These are phyloP conservation scores for Eucalyptus cloeziana DNA, from an alignment of 345 rosid genomes.

Conservation along the genomic window DNA sequence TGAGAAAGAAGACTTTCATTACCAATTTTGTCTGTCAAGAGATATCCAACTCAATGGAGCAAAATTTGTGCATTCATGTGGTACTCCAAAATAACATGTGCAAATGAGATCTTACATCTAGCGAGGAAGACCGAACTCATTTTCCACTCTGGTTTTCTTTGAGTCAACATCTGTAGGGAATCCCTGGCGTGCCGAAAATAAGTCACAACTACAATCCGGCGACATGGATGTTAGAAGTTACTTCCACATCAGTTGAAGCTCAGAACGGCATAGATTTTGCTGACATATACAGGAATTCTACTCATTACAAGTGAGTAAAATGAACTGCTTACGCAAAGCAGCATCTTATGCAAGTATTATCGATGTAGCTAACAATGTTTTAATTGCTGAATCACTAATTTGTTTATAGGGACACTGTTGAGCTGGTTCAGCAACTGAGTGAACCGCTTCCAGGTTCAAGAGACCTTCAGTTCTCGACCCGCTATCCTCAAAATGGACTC, in stretches of 20 bases:
- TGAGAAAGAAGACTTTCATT: not conserved
- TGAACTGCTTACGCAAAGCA: not conserved
- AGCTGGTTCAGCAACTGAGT: constrained; percentile 33
- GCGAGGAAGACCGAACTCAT: not conserved
- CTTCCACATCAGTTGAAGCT: constrained; percentile 45
- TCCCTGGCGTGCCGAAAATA: constrained; percentile 52
- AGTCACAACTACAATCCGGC: constrained; percentile 66
- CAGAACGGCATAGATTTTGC: constrained; percentile 55
- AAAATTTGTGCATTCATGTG: not conserved
- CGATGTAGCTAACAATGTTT: not conserved
- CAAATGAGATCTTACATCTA: not conserved
- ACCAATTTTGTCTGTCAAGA: not conserved
- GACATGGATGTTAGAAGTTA: constrained; percentile 75
- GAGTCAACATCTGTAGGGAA: constrained; percentile 9
- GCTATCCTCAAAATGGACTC: constrained; percentile 40
- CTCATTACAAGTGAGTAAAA: not conserved
- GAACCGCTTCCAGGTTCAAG: constrained; percentile 27
- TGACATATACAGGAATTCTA: constrained; percentile 34
- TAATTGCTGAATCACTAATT: not conserved
- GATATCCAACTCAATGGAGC: not conserved
- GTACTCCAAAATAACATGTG: not conserved
- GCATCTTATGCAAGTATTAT: not conserved
- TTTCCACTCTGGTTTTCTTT: not conserved
- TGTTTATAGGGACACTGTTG: constrained; percentile 27
- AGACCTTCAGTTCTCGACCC: constrained; percentile 43